Percentiles rank a stretch among this genome's conserved stretches.
These are phyloP conservation scores for Fusarium anthophilum DNA, from an alignment of 2,329 filamentous ascomycete species.

Conservation along the genomic window DNA sequence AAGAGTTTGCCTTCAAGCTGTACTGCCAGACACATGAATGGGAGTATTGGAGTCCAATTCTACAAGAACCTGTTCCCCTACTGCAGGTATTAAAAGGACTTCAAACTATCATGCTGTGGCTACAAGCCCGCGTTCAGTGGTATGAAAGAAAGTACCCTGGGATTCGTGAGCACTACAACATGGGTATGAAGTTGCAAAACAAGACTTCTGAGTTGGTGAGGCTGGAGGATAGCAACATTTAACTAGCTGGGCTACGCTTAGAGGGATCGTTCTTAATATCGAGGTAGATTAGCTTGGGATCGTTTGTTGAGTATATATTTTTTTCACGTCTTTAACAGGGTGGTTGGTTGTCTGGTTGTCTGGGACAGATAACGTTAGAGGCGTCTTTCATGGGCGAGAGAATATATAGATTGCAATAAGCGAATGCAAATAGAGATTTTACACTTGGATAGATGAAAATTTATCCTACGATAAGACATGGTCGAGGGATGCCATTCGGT, in stretches of 20 bases:
- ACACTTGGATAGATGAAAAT: not conserved
- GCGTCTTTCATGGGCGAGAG: too few relatives aligned
- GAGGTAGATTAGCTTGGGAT: not conserved
- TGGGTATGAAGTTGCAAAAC: not conserved
- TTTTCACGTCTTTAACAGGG: not conserved
- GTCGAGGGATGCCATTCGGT: not conserved
- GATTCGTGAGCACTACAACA: not conserved
- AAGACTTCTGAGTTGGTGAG: not conserved
- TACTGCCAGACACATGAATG: not conserved
- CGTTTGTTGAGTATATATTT: too few relatives aligned
- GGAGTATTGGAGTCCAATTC: not conserved
- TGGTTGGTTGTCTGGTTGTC: not conserved
- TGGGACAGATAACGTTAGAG: not conserved
- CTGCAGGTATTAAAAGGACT: not conserved
- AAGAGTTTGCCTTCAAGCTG: not conserved
- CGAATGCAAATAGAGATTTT: not conserved
- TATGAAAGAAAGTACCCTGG: not conserved
- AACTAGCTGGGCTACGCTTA: not conserved
- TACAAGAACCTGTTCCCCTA: not conserved
- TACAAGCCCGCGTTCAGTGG: conserved; percentile 11
- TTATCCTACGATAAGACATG: not conserved
- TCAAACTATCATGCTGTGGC: not conserved
- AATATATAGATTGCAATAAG: not conserved
- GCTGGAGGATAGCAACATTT: not conserved
- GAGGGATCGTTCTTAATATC: not conserved